These are phyloP conservation scores for Lentithecium fluviatile DNA, from an alignment of 495 filamentous ascomycete genomes.

Conservation along the genomic window DNA sequence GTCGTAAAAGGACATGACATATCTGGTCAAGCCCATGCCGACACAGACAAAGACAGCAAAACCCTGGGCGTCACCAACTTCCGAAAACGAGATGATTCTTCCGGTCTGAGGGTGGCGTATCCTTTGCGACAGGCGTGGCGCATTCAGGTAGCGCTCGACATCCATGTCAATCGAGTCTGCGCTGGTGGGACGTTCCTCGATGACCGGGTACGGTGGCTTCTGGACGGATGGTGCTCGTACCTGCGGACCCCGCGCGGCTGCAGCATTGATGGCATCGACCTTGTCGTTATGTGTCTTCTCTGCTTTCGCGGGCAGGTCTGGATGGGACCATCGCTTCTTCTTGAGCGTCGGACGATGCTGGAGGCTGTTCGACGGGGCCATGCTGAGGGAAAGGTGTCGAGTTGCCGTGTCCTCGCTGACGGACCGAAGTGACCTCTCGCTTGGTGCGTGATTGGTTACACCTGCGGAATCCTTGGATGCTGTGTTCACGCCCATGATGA, in stretches of 20 bases:
- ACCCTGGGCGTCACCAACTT: conserved; percentile 90
- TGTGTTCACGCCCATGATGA: conserved; percentile 30
- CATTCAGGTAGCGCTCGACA: conserved; percentile 79
- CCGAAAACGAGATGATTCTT: conserved; percentile 89
- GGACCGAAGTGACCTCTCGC: conserved; percentile 22
- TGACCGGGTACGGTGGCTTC: conserved; percentile 19
- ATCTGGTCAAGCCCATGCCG: conserved; percentile 95
- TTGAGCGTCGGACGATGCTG: conserved; percentile 26
- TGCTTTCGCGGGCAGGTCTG: conserved; percentile 40
- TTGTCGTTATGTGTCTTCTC: conserved; percentile 33
- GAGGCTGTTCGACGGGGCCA: conserved; percentile 11
- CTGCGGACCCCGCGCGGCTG: not conserved
- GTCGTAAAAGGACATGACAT: conserved; percentile 96
- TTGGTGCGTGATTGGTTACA: conserved; percentile 8
- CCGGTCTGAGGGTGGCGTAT: conserved; percentile 81
- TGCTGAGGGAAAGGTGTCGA: conserved; percentile 29
- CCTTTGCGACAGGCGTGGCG: conserved; percentile 81
- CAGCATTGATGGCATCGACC: conserved; percentile 20
- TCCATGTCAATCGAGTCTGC: conserved; percentile 81
- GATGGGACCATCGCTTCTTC: conserved; percentile 42
- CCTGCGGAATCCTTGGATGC: conserved; percentile 11
- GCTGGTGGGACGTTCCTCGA: conserved; percentile 58
- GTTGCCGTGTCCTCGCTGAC: conserved; percentile 26
- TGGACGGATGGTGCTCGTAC: conserved; percentile 2
- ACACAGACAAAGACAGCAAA: conserved; percentile 95